Conservation (phyloP, 2,329 filamentous ascomycete genomes). For the Sarocladiaceae sp. region DNA sequence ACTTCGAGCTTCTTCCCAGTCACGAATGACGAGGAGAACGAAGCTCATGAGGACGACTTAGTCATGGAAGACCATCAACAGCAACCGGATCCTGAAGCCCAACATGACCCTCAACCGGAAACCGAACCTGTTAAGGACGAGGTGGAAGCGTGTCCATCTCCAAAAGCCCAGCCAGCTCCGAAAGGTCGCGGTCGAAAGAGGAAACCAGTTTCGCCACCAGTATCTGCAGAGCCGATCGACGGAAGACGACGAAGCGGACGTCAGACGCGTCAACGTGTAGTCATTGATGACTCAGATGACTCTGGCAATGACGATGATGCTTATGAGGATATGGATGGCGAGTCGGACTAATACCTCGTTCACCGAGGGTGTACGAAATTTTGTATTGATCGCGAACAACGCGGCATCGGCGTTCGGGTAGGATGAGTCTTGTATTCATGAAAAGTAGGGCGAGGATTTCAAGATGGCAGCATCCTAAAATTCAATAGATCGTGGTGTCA, state of each 20-base stretch:
- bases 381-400: no score
- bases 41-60: conserved; percentile 26
- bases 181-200: background rate
- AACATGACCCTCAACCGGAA: background rate
- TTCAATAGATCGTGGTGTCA: background rate
- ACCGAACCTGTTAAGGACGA: background rate
- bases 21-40: conserved; percentile 37
- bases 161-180: background rate
- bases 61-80: conserved; percentile 26
- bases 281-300: conserved; percentile 14
- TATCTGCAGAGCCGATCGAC: background rate
- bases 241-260: background rate
- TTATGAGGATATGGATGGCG: background rate
- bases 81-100: background rate
- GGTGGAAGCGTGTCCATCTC: background rate
- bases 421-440: no score
- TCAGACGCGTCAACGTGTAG: background rate
- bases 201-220: background rate
- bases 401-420: no score
- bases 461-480: no score
- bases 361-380: no score
- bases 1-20: conserved; percentile 46
- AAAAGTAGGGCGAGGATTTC: no score
- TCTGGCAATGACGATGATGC: conserved; percentile 16
- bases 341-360: background rate